Conservation (phyloP, 805 yeast species). For the Wickerhamiella brachini region DNA sequence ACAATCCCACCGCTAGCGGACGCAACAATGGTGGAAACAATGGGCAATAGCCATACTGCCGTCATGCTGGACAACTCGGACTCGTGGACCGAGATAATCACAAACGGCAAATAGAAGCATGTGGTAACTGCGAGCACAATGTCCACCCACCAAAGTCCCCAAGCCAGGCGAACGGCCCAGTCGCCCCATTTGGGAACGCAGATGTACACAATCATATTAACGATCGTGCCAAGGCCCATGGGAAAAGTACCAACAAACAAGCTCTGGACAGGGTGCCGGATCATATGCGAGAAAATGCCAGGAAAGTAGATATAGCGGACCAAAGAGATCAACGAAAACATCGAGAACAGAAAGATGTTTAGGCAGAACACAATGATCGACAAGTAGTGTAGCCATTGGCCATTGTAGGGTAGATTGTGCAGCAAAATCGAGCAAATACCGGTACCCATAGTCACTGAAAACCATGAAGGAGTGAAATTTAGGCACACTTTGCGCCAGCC, state of each 20-base stretch:
- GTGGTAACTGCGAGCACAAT: conserved; percentile 39
- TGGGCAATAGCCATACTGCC: conserved; percentile 52
- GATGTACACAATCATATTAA: conserved; percentile 28
- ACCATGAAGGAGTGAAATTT: conserved; percentile 29
- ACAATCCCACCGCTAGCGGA: conserved; percentile 57
- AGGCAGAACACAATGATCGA: conserved; percentile 53
- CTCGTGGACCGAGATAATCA: conserved; percentile 22
- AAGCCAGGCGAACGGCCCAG: conserved; percentile 32
- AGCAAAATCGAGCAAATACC: conserved; percentile 58
- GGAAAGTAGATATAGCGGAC: conserved; percentile 24
- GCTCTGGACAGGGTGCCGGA: conserved; percentile 33
- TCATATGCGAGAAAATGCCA: conserved; percentile 19
- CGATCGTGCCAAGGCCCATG: conserved; percentile 62
- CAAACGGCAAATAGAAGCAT: conserved; percentile 29
- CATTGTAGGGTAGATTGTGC: conserved; percentile 50
- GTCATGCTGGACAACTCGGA: conserved; percentile 30
- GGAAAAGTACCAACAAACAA: conserved; percentile 66
- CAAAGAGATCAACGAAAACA: conserved; percentile 32
- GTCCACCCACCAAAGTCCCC: conserved; percentile 61
- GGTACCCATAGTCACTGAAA: conserved; percentile 71
- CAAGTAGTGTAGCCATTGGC: conserved; percentile 42
- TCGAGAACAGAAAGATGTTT: conserved; percentile 32
- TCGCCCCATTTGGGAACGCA: conserved; percentile 21
- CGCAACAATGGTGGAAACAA: conserved; percentile 69
- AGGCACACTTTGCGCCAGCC: not conserved